Evolutionary conservation across 495 filamentous ascomycete species (phyloP).

Genomic region (Pseudotulostoma volvatum): DNA sequence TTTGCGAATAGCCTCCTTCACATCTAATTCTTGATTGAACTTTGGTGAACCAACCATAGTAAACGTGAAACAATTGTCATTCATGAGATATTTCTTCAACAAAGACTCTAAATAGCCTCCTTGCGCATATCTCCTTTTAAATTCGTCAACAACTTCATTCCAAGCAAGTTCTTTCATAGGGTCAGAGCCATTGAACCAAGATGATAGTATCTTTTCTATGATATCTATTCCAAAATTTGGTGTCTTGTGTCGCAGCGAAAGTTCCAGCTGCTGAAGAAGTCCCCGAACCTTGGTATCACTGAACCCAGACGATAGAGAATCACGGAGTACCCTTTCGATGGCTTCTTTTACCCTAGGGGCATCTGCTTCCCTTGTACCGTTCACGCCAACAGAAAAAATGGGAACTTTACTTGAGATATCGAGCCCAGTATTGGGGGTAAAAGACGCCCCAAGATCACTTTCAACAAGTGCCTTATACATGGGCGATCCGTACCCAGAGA

Average conservation of each 20-base stretch:
- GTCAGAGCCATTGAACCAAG: conserved; percentile 90
- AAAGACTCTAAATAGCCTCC: conserved; percentile 69
- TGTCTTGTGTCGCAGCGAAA: conserved; percentile 84
- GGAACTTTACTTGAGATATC: conserved; percentile 59
- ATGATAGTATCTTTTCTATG: conserved; percentile 70
- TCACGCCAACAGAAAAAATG: conserved; percentile 81
- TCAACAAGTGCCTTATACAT: conserved; percentile 85
- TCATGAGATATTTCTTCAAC: conserved; percentile 78
- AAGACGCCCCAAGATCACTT: conserved; percentile 77
- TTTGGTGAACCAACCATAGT: conserved; percentile 77
- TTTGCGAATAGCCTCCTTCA: conserved; percentile 61
- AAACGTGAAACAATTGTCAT: conserved; percentile 73
- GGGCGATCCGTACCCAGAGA: conserved; percentile 90
- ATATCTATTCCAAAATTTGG: conserved; percentile 84
- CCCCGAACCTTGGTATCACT: conserved; percentile 80
- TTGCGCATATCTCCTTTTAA: conserved; percentile 53
- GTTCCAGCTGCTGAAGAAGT: conserved; percentile 81
- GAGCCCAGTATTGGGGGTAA: conserved; percentile 84
- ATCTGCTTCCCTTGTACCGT: conserved; percentile 64
- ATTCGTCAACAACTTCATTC: conserved; percentile 70
- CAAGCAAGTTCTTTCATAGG: conserved; percentile 80
- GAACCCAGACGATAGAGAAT: conserved; percentile 57
- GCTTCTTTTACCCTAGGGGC: conserved; percentile 59
- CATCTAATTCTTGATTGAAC: conserved; percentile 54
- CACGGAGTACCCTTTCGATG: conserved; percentile 49